These are phyloP conservation scores for Vitis hybrid DNA, from an alignment of 177 flowering plant species.

Conservation along the genomic window DNA sequence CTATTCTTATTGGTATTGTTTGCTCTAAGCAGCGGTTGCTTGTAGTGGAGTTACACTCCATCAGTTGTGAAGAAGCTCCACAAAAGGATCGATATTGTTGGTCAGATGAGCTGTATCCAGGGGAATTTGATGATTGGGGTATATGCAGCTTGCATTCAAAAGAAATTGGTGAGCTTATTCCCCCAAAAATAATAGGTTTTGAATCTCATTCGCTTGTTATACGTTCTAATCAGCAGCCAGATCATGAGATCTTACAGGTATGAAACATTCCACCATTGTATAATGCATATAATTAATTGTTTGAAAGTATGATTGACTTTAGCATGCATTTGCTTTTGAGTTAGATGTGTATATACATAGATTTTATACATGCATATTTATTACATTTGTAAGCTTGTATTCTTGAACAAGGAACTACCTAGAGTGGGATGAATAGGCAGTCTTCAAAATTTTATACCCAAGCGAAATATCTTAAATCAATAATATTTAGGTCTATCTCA, in stretches of 20 bases:
- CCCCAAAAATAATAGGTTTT: slow-evolving; percentile 38
- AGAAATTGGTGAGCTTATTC: slow-evolving; percentile 38
- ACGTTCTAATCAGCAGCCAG: slow-evolving; percentile 31
- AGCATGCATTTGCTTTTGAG: too few relatives aligned
- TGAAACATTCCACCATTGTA: neutral
- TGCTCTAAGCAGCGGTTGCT: slow-evolving; percentile 55
- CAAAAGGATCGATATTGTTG: slow-evolving; percentile 32
- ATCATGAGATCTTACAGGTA: slow-evolving; percentile 63
- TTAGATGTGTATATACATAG: too few relatives aligned
- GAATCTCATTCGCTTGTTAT: slow-evolving; percentile 15
- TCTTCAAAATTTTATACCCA: too few relatives aligned
- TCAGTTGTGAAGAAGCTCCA: slow-evolving; percentile 34
- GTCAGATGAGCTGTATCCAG: slow-evolving; percentile 73
- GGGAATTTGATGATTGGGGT: slow-evolving; percentile 65
- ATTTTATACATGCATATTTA: neutral
- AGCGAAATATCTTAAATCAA: too few relatives aligned
- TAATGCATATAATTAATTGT: neutral
- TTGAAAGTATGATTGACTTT: neutral
- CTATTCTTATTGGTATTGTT: slow-evolving; percentile 7
- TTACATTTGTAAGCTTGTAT: neutral
- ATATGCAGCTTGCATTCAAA: slow-evolving; percentile 38
- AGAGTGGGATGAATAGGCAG: too few relatives aligned
- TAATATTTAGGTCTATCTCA: too few relatives aligned
- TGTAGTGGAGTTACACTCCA: slow-evolving; percentile 54
- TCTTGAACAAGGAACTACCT: too few relatives aligned